Conservation (phyloP, 2,329 filamentous ascomycete genomes). For the Chaetomium olivaceum region DNA sequence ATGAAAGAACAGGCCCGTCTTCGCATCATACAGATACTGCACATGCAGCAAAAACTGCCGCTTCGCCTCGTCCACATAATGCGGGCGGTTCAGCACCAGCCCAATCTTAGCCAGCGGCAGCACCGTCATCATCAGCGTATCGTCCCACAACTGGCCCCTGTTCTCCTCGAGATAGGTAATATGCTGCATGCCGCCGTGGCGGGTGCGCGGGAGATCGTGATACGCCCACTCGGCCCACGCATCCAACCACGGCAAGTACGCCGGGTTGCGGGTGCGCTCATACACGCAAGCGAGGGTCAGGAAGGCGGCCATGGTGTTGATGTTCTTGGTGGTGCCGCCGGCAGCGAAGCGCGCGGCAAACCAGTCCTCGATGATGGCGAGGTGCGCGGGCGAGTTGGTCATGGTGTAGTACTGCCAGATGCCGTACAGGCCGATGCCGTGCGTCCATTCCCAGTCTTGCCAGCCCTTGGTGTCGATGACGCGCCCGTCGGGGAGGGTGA, state of each 20-base stretch:
- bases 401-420: conserved; percentile 80
- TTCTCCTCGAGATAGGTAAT: conserved; percentile 72
- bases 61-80: conserved; percentile 77
- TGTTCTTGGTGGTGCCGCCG: conserved; percentile 78
- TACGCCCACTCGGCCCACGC: conserved; percentile 82
- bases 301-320: conserved; percentile 82
- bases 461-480: conserved; percentile 84
- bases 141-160: conserved; percentile 77
- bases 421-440: conserved; percentile 77
- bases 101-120: conserved; percentile 80
- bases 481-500: conserved; percentile 69
- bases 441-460: conserved; percentile 83
- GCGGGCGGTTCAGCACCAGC: conserved; percentile 64
- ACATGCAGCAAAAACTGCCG: conserved; percentile 75
- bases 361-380: conserved; percentile 72
- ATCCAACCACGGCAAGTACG: conserved; percentile 76
- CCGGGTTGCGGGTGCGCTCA: conserved; percentile 67
- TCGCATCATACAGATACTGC: conserved; percentile 74
- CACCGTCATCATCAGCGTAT: conserved; percentile 87
- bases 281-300: conserved; percentile 76
- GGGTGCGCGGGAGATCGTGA: conserved; percentile 71
- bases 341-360: conserved; percentile 67
- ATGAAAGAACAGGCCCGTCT: conserved; percentile 75
- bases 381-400: conserved; percentile 60
- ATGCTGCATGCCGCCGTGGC: conserved; percentile 72